Evolutionary conservation across 176 grass and related monocot species (phyloP).

Genomic region (Oryza brachyantha): DNA sequence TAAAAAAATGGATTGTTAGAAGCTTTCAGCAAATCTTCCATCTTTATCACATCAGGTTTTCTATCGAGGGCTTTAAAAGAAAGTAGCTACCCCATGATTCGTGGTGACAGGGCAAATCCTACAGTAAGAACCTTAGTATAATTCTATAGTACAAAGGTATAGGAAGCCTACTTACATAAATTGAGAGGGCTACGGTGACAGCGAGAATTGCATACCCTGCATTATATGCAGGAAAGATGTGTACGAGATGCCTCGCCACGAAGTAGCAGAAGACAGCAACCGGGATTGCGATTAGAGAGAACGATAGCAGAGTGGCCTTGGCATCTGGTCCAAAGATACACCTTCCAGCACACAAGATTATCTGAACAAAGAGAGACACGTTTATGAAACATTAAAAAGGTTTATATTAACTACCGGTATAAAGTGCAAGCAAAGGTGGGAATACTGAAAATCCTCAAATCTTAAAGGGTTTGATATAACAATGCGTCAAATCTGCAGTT

Average conservation of each 20-base stretch:
- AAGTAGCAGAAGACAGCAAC: slow-evolving; percentile 78
- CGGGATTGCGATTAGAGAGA: slow-evolving; percentile 66
- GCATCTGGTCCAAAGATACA: slow-evolving; percentile 98
- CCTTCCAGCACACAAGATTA: slow-evolving; percentile 80
- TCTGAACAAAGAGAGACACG: slow-evolving; percentile 57
- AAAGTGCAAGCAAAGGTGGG: not conserved
- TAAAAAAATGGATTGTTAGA: not conserved
- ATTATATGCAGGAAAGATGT: slow-evolving; percentile 81
- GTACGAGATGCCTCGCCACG: slow-evolving; percentile 83
- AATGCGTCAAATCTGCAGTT: not conserved
- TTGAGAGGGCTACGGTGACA: slow-evolving; percentile 63
- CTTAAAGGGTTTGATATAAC: not conserved
- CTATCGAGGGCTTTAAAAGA: not conserved
- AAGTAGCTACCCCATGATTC: not conserved
- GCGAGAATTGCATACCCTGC: slow-evolving; percentile 80
- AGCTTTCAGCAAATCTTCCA: slow-evolving; percentile 3
- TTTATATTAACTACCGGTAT: slow-evolving; percentile 6
- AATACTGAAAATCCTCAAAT: not conserved
- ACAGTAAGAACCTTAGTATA: slow-evolving; percentile 6
- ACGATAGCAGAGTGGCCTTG: slow-evolving; percentile 67
- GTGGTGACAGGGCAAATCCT: not conserved
- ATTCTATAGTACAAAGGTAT: slow-evolving; percentile 19
- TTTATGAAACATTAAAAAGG: slow-evolving; percentile 20
- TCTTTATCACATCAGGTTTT: slow-evolving; percentile 6
- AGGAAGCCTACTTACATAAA: slow-evolving; percentile 70